Conservation (phyloP, 148 eudicot species). For the Oxyria digyna region DNA sequence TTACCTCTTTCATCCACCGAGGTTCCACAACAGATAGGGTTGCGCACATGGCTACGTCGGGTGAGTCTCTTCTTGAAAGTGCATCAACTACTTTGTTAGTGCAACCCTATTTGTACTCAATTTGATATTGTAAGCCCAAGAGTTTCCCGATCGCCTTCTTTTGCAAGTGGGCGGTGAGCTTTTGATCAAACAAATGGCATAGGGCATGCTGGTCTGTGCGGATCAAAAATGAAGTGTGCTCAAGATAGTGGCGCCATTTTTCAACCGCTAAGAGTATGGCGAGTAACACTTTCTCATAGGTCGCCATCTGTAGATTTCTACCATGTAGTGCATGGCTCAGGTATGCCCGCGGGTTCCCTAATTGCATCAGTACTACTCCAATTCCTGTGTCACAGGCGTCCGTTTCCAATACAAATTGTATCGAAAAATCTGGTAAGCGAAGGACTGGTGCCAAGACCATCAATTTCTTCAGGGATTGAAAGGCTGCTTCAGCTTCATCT, state of each 20-base stretch:
- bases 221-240: neutral
- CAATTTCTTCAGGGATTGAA: neutral
- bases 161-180: neutral
- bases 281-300: conserved; percentile 10
- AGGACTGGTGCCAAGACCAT: neutral
- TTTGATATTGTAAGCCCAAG: neutral
- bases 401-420: conserved; percentile 2
- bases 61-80: neutral
- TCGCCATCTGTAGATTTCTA: neutral
- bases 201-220: conserved; percentile 3
- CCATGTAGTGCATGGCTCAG: neutral
- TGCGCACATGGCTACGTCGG: too few relatives aligned
- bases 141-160: neutral
- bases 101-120: neutral
- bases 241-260: conserved; percentile 7
- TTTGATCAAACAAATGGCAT: conserved; percentile 6
- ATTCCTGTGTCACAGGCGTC: conserved; percentile 3
- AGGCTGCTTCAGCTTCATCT: neutral
- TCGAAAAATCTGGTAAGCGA: neutral
- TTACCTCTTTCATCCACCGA: too few relatives aligned
- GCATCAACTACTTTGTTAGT: conserved; percentile 3
- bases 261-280: conserved; percentile 10
- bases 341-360: too few relatives aligned
- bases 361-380: neutral
- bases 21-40: too few relatives aligned